Evolutionary conservation across 805 yeast species (phyloP).

Genomic region (Pichia scutulata): DNA sequence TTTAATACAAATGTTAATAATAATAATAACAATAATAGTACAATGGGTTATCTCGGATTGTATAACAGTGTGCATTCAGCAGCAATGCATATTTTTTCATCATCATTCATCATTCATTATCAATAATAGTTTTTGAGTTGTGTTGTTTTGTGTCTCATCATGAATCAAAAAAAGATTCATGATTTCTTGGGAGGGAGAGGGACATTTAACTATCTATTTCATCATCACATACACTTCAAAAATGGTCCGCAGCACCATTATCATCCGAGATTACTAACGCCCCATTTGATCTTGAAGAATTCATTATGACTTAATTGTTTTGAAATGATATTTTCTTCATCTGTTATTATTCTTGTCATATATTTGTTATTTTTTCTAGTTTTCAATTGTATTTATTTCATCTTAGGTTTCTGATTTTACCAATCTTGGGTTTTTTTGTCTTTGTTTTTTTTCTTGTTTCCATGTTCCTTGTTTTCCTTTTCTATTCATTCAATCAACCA

Average conservation of each 20-base stretch:
- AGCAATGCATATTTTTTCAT: slow-evolving; percentile 24
- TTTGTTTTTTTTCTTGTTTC: not conserved
- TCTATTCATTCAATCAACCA: not conserved
- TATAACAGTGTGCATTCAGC: slow-evolving; percentile 36
- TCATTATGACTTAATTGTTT: slow-evolving; percentile 12
- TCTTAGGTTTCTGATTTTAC: not conserved
- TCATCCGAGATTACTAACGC: slow-evolving; percentile 21
- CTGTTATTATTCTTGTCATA: not conserved
- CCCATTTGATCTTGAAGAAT: slow-evolving; percentile 29
- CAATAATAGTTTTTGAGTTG: not conserved
- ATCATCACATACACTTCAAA: not conserved
- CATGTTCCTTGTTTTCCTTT: not conserved
- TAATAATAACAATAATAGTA: not conserved
- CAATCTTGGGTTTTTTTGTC: not conserved
- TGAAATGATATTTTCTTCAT: not conserved
- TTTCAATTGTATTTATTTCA: not conserved
- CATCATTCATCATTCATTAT: not conserved
- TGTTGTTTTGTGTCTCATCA: slow-evolving; percentile 5
- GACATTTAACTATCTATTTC: not conserved
- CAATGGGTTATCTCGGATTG: slow-evolving; percentile 27
- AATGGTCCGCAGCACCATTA: slow-evolving; percentile 36
- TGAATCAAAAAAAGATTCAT: not conserved
- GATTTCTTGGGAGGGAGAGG: not conserved
- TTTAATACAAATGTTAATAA: too few species aligned
- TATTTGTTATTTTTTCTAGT: not conserved